Evolutionary conservation across 768 basidiomycete species (phyloP), one percentile per base, ranked within the genome.

Genomic region (Leccinum pellstonianum): DNA sequence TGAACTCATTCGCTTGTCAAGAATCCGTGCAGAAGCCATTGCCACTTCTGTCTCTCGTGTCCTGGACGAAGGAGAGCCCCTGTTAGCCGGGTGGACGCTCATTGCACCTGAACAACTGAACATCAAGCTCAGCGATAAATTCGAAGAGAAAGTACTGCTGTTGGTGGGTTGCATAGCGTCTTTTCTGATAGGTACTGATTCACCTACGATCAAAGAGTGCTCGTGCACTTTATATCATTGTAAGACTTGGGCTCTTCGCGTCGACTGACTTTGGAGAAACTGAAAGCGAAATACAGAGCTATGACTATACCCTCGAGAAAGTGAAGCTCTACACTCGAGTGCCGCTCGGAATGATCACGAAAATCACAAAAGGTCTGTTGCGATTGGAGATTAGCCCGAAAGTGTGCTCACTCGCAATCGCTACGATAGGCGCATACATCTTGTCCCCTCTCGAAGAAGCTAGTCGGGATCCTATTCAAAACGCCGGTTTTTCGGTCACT

Each of bases 101-200:
- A 87, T 98, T 63, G 84, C 92, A 0, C 97, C 97, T 0, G 83
- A 86, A 64, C 84, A 89, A 54, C 69, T 91, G 55, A 91, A 90
- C 66, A 76, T 80, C 53, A 91, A 81, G 71, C 68, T 91, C 7
- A 82, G 84, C n/a, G 82, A 89, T 43, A 88, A 85, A 64, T 94
- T 93, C 62, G 95, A 98, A 75, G 97, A 98, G 78, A 98, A 98
- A 72, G 86, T 99, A 3, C 62, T 98, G 17, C 75, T 99, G 1
- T 72, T 98, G 73, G 95, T 95, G 55, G 58, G 91, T 79, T 23
- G 37, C 43, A 51, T 55, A n/a, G 7, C 19, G 23, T 27, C 17
- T 17, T 56, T 50, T 37, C 4, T 50, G 19, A 55, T 23, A 55
- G 37, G 55, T 37, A 55, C 17, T 17, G 17, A 52, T 55, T 61